These are phyloP conservation scores for Colletotrichum graminicola DNA, from an alignment of 2,329 filamentous ascomycete species.

Conservation along the genomic window DNA sequence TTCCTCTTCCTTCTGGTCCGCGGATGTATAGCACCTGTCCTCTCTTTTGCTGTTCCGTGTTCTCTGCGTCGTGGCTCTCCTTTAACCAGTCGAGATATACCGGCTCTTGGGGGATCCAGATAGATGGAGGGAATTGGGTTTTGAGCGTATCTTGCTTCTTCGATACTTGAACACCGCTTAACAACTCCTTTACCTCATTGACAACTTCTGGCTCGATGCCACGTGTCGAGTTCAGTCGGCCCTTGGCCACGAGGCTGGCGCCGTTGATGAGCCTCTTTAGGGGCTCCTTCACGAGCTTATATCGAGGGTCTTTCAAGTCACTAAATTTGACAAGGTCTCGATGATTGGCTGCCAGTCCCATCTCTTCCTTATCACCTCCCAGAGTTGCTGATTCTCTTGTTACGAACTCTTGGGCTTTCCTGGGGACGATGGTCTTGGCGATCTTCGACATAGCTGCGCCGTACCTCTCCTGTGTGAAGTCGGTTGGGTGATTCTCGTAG, in stretches of 20 bases:
- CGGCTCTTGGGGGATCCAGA: slow-evolving; percentile 54
- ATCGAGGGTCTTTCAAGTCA: slow-evolving; percentile 54
- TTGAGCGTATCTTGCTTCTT: slow-evolving; percentile 51
- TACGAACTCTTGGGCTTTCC: slow-evolving; percentile 54
- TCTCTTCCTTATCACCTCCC: slow-evolving; percentile 50
- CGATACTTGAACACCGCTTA: slow-evolving; percentile 51
- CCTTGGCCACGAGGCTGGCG: slow-evolving; percentile 52
- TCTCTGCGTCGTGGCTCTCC: slow-evolving; percentile 35
- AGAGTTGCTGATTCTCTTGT: slow-evolving; percentile 56
- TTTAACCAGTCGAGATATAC: slow-evolving; percentile 54
- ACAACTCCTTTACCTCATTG: slow-evolving; percentile 48
- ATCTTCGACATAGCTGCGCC: slow-evolving; percentile 51
- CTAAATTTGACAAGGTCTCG: slow-evolving; percentile 58
- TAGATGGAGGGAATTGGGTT: slow-evolving; percentile 50
- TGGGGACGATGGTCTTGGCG: slow-evolving; percentile 49
- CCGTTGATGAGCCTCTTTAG: slow-evolving; percentile 54
- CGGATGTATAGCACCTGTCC: slow-evolving; percentile 56
- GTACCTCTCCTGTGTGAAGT: slow-evolving; percentile 46
- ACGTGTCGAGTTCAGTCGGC: slow-evolving; percentile 53
- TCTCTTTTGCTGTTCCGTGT: slow-evolving; percentile 12
- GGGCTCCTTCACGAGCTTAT: slow-evolving; percentile 52
- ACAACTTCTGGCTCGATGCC: slow-evolving; percentile 51
- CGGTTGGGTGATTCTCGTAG: slow-evolving; percentile 55
- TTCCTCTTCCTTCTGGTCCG: slow-evolving; percentile 57
- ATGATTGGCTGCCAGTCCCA: slow-evolving; percentile 54